Percentiles rank a stretch among this genome's conserved stretches.
phyloP scores from a whole-genome alignment of 305 asterid genomes.

The Solanum hybrid region DNA sequence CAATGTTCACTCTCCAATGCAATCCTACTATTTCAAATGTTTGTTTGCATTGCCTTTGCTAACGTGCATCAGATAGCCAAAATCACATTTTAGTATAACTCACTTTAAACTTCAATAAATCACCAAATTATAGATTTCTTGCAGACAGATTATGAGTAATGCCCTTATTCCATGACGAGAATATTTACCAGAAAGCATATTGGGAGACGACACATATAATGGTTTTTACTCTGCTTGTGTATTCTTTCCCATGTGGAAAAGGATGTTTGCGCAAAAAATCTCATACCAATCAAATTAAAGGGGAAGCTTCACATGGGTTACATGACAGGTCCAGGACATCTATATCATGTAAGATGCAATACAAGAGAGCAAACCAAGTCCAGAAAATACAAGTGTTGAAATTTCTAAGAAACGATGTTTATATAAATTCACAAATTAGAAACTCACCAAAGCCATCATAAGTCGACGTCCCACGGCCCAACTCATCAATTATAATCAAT shows the following conservation, averaged over 20 bases:
- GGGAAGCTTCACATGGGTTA: background rate
- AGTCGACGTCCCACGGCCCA: slow-evolving; percentile 99
- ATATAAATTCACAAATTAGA: background rate
- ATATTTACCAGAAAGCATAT: background rate
- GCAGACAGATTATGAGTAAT: background rate
- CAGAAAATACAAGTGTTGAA: background rate
- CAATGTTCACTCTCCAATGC: background rate
- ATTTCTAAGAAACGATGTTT: background rate
- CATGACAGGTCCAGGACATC: background rate
- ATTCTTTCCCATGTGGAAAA: background rate
- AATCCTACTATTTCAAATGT: background rate
- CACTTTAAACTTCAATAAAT: background rate
- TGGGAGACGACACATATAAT: background rate
- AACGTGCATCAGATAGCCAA: background rate
- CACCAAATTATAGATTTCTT: background rate
- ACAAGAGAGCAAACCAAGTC: background rate
- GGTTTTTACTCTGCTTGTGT: background rate
- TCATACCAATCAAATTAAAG: background rate
- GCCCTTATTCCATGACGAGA: background rate
- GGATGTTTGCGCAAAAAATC: background rate
- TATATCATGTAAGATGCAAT: background rate
- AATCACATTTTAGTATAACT: background rate
- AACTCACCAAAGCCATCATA: slow-evolving; percentile 98
- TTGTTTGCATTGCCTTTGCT: background rate
- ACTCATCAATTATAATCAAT: slow-evolving; percentile 81